Evolutionary conservation across 2,329 filamentous ascomycete genomes (phyloP), one percentile per base, ranked within the genome.

Genomic region (Talaromyces amestolkiae): DNA sequence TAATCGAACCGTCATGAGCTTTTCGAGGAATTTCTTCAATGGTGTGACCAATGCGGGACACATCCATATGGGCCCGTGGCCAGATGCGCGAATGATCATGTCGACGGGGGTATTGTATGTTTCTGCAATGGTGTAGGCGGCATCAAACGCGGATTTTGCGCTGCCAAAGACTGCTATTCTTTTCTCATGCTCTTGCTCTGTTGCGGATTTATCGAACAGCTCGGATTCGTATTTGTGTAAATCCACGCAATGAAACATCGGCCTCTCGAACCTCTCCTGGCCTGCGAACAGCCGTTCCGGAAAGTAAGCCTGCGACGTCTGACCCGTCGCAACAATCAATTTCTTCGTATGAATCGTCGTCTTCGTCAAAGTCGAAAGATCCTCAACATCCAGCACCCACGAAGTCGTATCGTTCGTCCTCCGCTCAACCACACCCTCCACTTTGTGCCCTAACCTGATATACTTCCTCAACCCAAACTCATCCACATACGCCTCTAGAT

Each of bases 11-110:
- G 85, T 84, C 3, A 89, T 83, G 4, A 92, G 82, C 70, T 89
- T 86, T 75, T 92, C 89, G 0, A 91, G 78, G 83, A 86, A 87
- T 65, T 83, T 84, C 73, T 88, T 88, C n/a, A 90, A 72, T 0
- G 88, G 88, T 1, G 89, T 90, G 17, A 91, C 87, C 64, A 86
- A 87, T 1, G 84, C 76, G 0, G 76, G 76, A 7, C 73, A 71
- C 76, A 80, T 77, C 77, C 78, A 80, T 54, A 66, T 66, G 0
- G 78, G 78, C 1, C 78, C 78, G 68, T 79, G 78, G n/a, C 78
- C 78, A 11, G 76, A 77, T 33, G 76, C 72, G 19, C 78, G 75
- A 62, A 80, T 79, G 68, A 80, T 69, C 77, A 75, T 78, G 69
- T 79, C 78, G 13, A 82, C 78, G 68, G 82, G 76, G 47, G 83